A percentile compares a stretch with the other conserved stretches of the same genome.
These are phyloP conservation scores for Saturnispora halmiae DNA, from an alignment of 805 yeast genomes.

Conservation along the genomic window DNA sequence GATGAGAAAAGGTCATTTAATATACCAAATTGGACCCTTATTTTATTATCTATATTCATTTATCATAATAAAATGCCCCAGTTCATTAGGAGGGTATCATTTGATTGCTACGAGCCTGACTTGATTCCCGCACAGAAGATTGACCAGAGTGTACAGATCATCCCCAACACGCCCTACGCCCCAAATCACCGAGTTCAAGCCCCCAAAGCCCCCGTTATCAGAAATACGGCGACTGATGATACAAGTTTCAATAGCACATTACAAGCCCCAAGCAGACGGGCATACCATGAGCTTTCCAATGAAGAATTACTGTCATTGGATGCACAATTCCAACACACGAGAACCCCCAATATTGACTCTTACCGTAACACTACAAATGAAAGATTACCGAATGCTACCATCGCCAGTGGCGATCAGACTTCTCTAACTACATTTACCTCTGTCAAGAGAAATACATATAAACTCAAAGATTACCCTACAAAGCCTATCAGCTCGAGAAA, in stretches of 20 bases:
- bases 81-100: conserved; percentile 7
- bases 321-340: conserved; percentile 38
- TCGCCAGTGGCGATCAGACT: conserved; percentile 13
- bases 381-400: conserved; percentile 12
- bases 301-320: conserved; percentile 48
- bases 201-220: conserved; percentile 5
- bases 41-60: too few species aligned
- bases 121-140: conserved; percentile 3
- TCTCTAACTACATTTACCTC: conserved; percentile 7
- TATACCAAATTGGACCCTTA: too few species aligned
- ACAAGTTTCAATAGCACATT: conserved; percentile 10
- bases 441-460: conserved; percentile 9
- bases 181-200: conserved; percentile 5
- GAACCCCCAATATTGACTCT: conserved; percentile 30
- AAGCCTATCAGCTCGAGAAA: conserved; percentile 26
- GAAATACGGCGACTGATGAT: conserved; percentile 3
- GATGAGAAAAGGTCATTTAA: too few species aligned
- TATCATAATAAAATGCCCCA: conserved; percentile 1
- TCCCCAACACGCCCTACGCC: conserved; percentile 6
- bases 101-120: conserved; percentile 9
- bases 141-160: conserved; percentile 1
- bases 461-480: conserved; percentile 28
- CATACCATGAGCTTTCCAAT: conserved; percentile 41
- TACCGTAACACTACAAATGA: conserved; percentile 13
- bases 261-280: conserved; percentile 30